Evolutionary conservation across 139 green algal species (phyloP), one percentile per base, ranked within the genome.

Genomic region (Closterium sp.): DNA sequence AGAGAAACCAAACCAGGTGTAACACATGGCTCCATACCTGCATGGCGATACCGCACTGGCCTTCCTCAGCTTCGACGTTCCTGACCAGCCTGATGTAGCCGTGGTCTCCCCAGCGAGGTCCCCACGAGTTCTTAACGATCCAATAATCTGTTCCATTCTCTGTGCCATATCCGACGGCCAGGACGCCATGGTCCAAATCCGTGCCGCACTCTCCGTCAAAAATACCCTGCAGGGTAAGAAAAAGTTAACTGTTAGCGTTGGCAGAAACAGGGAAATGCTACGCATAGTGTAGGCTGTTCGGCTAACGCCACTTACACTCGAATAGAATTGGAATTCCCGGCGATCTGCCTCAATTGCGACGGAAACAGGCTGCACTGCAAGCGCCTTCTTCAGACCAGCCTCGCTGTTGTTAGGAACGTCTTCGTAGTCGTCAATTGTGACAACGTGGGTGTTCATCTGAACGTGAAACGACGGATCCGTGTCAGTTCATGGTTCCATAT

Each of bases 111-210:
- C 98, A 99, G 87, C 88, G 62, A 1, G 42, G 34, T 22, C 98
- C 98, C 98, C 98, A 99, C 10, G 95, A 97, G 96, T 99, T 99
- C 96, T 99, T 99, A 2, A 99, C 95, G 11, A 98, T 96, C 97
- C 97, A 99, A 96, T 98, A 99, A 73, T 85, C 86, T 0, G 45
- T 86, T 85, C 86, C 87, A 86, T 95, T 94, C 28, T 96, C 91
- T 21, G 89, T 95, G 91, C 96, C 97, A 91, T 99, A 99, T 29
- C 98, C 98, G 10, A 99, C 97, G 17, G 97, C 96, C 92, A 99
- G 96, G 42, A 99, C 98, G 50, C 97, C 98, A 94, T 99, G 98
- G 96, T 99, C 97, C 1, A 99, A 96, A 0, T 96, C 90, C 22
- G 91, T 95, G 19, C 94, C 93, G 85, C 94, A 95, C 11, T 89